phyloP scores from a whole-genome alignment of 768 basidiomycete species.

The Trichaptum fuscoviolaceum region DNA sequence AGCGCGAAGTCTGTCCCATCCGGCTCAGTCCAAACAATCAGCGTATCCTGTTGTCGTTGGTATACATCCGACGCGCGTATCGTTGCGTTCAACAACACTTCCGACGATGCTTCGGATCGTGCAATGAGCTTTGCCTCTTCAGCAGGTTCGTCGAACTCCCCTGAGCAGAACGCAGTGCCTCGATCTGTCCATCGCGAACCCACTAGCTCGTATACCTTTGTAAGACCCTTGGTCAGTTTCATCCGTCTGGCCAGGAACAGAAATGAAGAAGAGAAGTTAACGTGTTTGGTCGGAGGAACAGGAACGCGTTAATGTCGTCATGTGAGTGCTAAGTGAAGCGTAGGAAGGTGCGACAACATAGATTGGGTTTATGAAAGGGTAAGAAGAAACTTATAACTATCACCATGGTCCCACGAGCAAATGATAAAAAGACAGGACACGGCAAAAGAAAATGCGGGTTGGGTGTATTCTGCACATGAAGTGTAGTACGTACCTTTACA shows the following conservation, averaged over 20 bases:
- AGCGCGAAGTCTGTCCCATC: conserved; percentile 92
- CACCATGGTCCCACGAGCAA: not conserved
- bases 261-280: not conserved
- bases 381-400: not conserved
- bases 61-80: conserved; percentile 83
- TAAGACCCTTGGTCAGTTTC: not conserved
- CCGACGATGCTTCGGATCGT: conserved; percentile 69
- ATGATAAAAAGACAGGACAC: not conserved
- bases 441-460: not conserved
- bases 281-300: not conserved
- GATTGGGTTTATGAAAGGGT: not conserved
- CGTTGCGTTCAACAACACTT: conserved; percentile 72
- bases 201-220: conserved; percentile 89
- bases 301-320: not conserved
- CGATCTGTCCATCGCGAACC: conserved; percentile 92
- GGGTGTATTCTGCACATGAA: not conserved
- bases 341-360: not conserved
- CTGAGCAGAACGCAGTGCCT: conserved; percentile 95
- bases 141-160: conserved; percentile 72
- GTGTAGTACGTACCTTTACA: conserved; percentile 9
- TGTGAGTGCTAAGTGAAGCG: not conserved
- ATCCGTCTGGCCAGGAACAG: not conserved
- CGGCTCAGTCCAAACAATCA: conserved; percentile 98
- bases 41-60: conserved; percentile 87
- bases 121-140: conserved; percentile 80